phyloP scores from a whole-genome alignment of 2,329 filamentous ascomycete species.

The Sordariomycetes sp. region DNA sequence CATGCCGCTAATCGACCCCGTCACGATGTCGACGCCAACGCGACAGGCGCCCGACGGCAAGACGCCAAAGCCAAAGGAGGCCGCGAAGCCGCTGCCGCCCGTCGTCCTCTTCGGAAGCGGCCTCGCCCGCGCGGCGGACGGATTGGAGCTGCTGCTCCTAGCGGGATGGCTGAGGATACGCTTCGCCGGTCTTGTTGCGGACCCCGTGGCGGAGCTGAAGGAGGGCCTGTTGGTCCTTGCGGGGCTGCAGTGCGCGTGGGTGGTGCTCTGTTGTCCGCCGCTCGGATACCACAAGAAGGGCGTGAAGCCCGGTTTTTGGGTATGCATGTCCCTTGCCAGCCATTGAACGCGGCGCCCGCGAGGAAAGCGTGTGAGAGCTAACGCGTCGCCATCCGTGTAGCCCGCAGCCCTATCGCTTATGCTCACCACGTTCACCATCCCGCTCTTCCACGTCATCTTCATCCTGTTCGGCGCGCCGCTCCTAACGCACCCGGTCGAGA shows the following conservation, averaged over 20 bases:
- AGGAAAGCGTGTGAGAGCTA: neutral
- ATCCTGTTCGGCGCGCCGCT: constrained; percentile 88
- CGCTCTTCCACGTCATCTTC: constrained; percentile 51
- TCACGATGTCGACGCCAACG: constrained; percentile 26
- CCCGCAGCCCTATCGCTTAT: constrained; percentile 33
- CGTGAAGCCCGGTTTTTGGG: neutral
- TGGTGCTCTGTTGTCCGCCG: constrained; percentile 51
- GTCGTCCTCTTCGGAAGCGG: constrained; percentile 25
- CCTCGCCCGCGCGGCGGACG: constrained; percentile 18
- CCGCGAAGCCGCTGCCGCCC: constrained; percentile 18
- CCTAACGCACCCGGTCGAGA: constrained; percentile 69
- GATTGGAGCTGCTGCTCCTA: constrained; percentile 55
- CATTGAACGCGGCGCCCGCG: neutral
- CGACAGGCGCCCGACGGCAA: constrained; percentile 15
- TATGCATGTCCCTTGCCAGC: neutral
- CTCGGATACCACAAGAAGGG: constrained; percentile 31
- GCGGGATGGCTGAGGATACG: constrained; percentile 51
- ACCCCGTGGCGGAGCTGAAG: constrained; percentile 56
- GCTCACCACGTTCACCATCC: constrained; percentile 61
- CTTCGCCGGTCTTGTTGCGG: constrained; percentile 57
- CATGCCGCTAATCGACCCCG: constrained; percentile 22
- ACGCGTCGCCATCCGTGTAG: constrained; percentile 16
- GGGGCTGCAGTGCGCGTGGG: constrained; percentile 53
- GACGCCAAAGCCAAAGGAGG: constrained; percentile 16
- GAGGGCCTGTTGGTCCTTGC: constrained; percentile 51